Percentiles rank a stretch among this genome's conserved stretches.
Evolutionary conservation across 331 rosid genomes (phyloP).

Genomic region (Arachis monticola): DNA sequence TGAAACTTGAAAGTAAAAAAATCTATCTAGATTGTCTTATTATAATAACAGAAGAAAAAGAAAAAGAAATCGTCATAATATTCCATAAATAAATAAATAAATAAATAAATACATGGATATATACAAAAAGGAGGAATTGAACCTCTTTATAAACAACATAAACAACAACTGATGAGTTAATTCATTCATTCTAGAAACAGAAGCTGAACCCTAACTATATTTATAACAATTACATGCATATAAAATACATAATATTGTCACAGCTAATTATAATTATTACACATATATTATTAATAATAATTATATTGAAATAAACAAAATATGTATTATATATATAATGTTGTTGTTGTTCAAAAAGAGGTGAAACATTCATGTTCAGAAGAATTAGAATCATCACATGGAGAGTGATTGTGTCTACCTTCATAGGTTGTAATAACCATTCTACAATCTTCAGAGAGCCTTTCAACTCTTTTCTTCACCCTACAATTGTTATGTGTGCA

Average conservation of each 20-base stretch:
- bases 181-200: constrained; percentile 9
- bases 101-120: neutral
- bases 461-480: constrained; percentile 96
- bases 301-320: neutral
- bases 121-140: neutral
- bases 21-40: neutral
- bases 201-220: constrained; percentile 22
- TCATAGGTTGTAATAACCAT: constrained; percentile 98
- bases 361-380: constrained; percentile 90
- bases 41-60: no score
- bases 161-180: neutral
- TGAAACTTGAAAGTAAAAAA: no score
- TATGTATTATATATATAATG: neutral
- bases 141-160: constrained; percentile 19
- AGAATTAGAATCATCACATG: constrained; percentile 89
- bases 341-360: constrained; percentile 56
- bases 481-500: constrained; percentile 94
- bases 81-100: neutral
- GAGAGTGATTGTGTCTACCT: constrained; percentile 97
- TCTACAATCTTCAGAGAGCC: constrained; percentile 96
- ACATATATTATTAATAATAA: constrained; percentile 16
- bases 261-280: constrained; percentile 32
- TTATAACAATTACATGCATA: neutral
- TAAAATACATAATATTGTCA: constrained; percentile 25
- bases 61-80: neutral